Base-by-base conservation (phyloP, 805 yeast species). In the Torulaspora gathmanii region DNA sequence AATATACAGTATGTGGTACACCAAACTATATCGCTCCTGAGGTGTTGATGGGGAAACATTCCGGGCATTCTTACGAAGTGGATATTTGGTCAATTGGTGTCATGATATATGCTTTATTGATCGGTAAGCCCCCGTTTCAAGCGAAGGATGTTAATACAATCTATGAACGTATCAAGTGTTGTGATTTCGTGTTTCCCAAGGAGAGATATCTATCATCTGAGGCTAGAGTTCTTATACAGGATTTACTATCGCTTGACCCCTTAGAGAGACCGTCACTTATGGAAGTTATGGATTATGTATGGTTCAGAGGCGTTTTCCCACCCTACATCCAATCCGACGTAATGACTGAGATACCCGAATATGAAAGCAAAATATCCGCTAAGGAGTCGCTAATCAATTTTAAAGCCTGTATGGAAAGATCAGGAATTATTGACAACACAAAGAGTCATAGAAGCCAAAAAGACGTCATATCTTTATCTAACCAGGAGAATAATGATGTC, bases 21-120 rank as follows among this genome's bases (percentile, higher is more conserved):
- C 99, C 99, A 49, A 93, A 93, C 69, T 93, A 93, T 65, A 93
- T 93, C 62, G 97, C 99, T 1, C 99, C 99, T 6, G 99, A 93
- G 70, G 95, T 93, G 17, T 74, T 93, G 53, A 86, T 89, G 33
- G 95, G 95, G 23, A 88, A 88, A 58, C 78, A 73, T 43, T 75
- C 80, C 10, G 99, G 98, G 7, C 99, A 93, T 65, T 82, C 95
- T 41, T 90, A 80, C 61, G 96, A 89, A 65, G 97, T 89, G 33
- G 99, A 93, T 65, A 79, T 89, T 49, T 93, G 99, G 99, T 95
- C 99, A 8, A 80, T 89, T 53, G 99, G 99, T 49, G 86, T 93
- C 47, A 93, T 93, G 88, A 75, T 93, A 73, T 93, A 83, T 62
- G 97, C 99, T 7, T 75, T 93, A 68, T 72, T 93, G 40, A 74